phyloP scores from a whole-genome alignment of 257 asterid genomes.

The Scutellaria barbata region DNA sequence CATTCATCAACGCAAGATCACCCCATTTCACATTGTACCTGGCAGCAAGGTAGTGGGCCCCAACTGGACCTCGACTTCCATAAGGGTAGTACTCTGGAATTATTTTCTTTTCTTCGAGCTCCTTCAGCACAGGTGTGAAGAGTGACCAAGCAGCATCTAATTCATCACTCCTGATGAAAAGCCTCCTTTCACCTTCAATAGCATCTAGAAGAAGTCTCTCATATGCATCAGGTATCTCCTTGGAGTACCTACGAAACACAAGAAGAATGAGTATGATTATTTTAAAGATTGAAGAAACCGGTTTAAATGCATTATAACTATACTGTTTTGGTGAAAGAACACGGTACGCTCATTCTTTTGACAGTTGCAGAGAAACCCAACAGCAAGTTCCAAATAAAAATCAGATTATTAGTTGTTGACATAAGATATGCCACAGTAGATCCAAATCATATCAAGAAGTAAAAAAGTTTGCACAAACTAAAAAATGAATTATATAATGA shows the following conservation, averaged over 20 bases:
- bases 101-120: slow-evolving; percentile 71
- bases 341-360: not conserved
- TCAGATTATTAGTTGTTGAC: not conserved
- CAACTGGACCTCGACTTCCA: slow-evolving; percentile 95
- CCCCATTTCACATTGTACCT: slow-evolving; percentile 91
- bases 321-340: slow-evolving; percentile 9
- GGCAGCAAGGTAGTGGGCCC: slow-evolving; percentile 96
- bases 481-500: not conserved
- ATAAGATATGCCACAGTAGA: not conserved
- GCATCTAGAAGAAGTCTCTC: slow-evolving; percentile 95
- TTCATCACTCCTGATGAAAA: slow-evolving; percentile 92
- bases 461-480: not conserved
- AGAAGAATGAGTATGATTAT: not conserved
- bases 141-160: slow-evolving; percentile 97
- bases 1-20: slow-evolving; percentile 68
- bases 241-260: slow-evolving; percentile 61
- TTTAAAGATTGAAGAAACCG: not conserved
- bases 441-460: not conserved
- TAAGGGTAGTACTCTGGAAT: slow-evolving; percentile 89
- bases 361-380: not conserved
- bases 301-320: not conserved
- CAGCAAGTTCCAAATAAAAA: not conserved
- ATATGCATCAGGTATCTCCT: slow-evolving; percentile 97
- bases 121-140: slow-evolving; percentile 84
- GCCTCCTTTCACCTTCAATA: slow-evolving; percentile 92